A percentile compares a stretch with the other conserved stretches of the same genome.
Conservation (phyloP, 2,329 filamentous ascomycete genomes). For the Calonectria henricotiae region DNA sequence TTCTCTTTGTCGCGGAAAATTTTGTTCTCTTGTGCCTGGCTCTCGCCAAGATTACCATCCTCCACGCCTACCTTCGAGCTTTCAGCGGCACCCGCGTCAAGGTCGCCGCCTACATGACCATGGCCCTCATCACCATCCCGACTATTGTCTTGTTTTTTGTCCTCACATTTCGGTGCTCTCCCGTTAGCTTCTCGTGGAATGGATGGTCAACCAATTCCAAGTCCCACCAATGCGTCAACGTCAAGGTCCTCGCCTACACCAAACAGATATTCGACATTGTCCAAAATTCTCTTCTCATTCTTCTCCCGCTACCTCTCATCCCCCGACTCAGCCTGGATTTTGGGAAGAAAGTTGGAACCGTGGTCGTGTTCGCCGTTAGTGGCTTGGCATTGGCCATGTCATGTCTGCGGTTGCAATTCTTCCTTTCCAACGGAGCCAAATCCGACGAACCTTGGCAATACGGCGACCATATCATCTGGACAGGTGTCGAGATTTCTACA, state of each 20-base stretch:
- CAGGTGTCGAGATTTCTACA: constrained; percentile 61
- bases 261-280: constrained; percentile 65
- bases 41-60: constrained; percentile 60
- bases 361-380: constrained; percentile 64
- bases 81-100: constrained; percentile 57
- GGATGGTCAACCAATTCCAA: constrained; percentile 43
- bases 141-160: constrained; percentile 58
- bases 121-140: constrained; percentile 57
- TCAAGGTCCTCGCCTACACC: constrained; percentile 59
- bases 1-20: constrained; percentile 53
- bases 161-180: constrained; percentile 62
- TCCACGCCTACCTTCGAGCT: constrained; percentile 60
- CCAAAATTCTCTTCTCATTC: constrained; percentile 64
- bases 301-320: constrained; percentile 62
- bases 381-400: constrained; percentile 60
- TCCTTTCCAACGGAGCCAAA: constrained; percentile 56
- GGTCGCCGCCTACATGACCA: constrained; percentile 55
- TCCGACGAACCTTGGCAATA: constrained; percentile 63
- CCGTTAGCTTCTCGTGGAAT: constrained; percentile 57
- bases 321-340: constrained; percentile 58
- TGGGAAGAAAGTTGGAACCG: constrained; percentile 64
- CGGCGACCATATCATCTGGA: constrained; percentile 62
- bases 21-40: constrained; percentile 60
- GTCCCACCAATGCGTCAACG: constrained; percentile 43
- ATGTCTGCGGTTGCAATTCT: constrained; percentile 57